These are phyloP conservation scores for Karstenula rhodostoma DNA, from an alignment of 2,329 filamentous ascomycete species.

Conservation along the genomic window DNA sequence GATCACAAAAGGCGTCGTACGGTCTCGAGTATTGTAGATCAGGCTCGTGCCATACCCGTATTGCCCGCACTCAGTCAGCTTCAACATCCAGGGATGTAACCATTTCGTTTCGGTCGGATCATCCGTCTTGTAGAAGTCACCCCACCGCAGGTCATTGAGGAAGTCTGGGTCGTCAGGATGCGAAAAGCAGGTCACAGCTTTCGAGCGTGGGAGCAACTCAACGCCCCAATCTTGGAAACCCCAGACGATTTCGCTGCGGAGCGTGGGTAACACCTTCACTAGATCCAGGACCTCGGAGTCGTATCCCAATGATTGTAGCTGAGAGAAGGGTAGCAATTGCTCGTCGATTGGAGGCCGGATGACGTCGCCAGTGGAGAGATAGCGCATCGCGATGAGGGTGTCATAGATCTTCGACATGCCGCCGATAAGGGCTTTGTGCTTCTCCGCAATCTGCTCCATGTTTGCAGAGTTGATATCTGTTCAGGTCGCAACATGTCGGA, in stretches of 20 bases:
- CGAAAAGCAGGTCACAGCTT: slow-evolving; percentile 18
- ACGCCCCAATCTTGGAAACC: slow-evolving; percentile 16
- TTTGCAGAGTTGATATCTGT: not conserved
- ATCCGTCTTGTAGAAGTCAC: slow-evolving; percentile 12
- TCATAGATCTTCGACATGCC: slow-evolving; percentile 17
- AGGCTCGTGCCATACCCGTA: slow-evolving; percentile 12
- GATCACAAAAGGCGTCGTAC: slow-evolving; percentile 5
- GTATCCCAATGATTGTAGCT: slow-evolving; percentile 13
- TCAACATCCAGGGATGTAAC: slow-evolving; percentile 17
- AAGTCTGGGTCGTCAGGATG: slow-evolving; percentile 8
- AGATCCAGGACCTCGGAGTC: slow-evolving; percentile 18
- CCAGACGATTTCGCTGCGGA: slow-evolving; percentile 18
- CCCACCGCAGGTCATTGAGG: slow-evolving; percentile 16
- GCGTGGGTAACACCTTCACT: slow-evolving; percentile 12
- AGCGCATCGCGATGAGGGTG: slow-evolving; percentile 18
- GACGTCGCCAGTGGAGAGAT: slow-evolving; percentile 16
- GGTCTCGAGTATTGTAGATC: slow-evolving; percentile 16
- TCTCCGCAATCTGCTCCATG: slow-evolving; percentile 17
- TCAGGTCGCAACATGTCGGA: not conserved
- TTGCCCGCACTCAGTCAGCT: slow-evolving; percentile 10
- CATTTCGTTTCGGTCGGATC: slow-evolving; percentile 12
- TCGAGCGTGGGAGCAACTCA: slow-evolving; percentile 15
- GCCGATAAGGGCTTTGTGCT: slow-evolving; percentile 18
- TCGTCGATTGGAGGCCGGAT: slow-evolving; percentile 13
- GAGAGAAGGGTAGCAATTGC: not conserved